phyloP scores from a whole-genome alignment of 306 rosid genomes.

The Vigna unguiculata region DNA sequence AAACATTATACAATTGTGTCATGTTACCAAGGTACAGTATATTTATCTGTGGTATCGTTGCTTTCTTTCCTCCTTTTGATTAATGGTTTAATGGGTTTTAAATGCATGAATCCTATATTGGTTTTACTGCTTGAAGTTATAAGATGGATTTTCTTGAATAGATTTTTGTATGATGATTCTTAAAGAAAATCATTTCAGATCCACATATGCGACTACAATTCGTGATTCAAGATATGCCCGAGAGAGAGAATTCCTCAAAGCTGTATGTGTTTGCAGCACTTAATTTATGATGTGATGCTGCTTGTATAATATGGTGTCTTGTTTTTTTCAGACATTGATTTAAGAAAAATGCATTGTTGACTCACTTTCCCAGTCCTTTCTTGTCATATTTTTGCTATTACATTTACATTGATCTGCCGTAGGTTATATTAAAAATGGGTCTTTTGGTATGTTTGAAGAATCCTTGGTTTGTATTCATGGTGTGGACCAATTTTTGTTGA shows the following conservation, averaged over 20 bases:
- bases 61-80: not conserved
- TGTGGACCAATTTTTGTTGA: slow-evolving; percentile 11
- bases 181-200: slow-evolving; percentile 53
- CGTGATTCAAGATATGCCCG: slow-evolving; percentile 89
- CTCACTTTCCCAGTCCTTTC: slow-evolving; percentile 18
- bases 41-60: not conserved
- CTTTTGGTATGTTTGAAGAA: slow-evolving; percentile 17
- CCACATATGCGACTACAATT: slow-evolving; percentile 92
- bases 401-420: slow-evolving; percentile 9
- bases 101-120: slow-evolving; percentile 24
- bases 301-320: slow-evolving; percentile 4
- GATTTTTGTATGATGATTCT: slow-evolving; percentile 23
- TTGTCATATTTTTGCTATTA: slow-evolving; percentile 14
- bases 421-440: slow-evolving; percentile 15
- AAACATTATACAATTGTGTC: slow-evolving; percentile 2
- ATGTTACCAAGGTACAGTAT: not conserved
- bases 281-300: slow-evolving; percentile 13
- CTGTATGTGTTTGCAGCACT: slow-evolving; percentile 59
- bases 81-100: slow-evolving; percentile 25
- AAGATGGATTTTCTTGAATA: slow-evolving; percentile 17
- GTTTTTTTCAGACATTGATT: slow-evolving; percentile 4
- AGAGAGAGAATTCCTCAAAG: slow-evolving; percentile 94
- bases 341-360: slow-evolving; percentile 22
- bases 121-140: slow-evolving; percentile 20
- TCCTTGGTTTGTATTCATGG: slow-evolving; percentile 10